Conservation (phyloP, 768 basidiomycete species). For the Auriscalpium vulgare region DNA sequence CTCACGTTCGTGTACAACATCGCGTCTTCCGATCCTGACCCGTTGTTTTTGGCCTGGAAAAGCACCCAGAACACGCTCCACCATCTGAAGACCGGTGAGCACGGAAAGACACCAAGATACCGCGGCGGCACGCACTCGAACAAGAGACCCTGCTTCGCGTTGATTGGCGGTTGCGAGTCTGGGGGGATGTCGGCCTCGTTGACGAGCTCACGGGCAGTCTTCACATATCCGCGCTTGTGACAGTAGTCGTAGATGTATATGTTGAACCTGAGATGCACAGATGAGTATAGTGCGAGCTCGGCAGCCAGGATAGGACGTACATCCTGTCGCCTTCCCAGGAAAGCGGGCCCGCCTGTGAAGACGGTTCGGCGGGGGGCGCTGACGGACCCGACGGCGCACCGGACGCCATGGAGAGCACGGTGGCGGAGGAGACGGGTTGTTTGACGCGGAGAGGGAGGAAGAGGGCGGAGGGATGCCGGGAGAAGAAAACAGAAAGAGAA, state of each 20-base stretch:
- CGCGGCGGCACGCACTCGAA: slow-evolving; percentile 54
- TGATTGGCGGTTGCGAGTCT: slow-evolving; percentile 67
- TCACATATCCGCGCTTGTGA: slow-evolving; percentile 66
- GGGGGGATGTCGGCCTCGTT: slow-evolving; percentile 56
- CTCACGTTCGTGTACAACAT: slow-evolving; percentile 63
- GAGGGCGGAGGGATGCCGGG: slow-evolving; percentile 5
- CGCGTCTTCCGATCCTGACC: slow-evolving; percentile 60
- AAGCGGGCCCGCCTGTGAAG: slow-evolving; percentile 19
- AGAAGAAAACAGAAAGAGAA: background rate
- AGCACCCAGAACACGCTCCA: slow-evolving; percentile 88
- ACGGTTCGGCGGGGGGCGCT: slow-evolving; percentile 7
- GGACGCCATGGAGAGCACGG: slow-evolving; percentile 5
- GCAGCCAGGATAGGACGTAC: slow-evolving; percentile 33
- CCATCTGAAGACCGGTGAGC: slow-evolving; percentile 44
- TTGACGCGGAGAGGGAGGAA: background rate
- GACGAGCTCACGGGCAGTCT: slow-evolving; percentile 62
- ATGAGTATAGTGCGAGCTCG: background rate
- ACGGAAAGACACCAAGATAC: slow-evolving; percentile 6
- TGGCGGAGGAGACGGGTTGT: background rate
- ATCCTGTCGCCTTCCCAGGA: slow-evolving; percentile 86
- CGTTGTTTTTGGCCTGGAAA: slow-evolving; percentile 72
- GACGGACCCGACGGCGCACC: slow-evolving; percentile 9
- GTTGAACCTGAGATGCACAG: slow-evolving; percentile 56
- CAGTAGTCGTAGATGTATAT: slow-evolving; percentile 88
- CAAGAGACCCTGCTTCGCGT: slow-evolving; percentile 74